Evolutionary conservation across 1,284 basidiomycete species (phyloP), one percentile per base, ranked within the genome.

Genomic region (Exsudoporus floridanus): DNA sequence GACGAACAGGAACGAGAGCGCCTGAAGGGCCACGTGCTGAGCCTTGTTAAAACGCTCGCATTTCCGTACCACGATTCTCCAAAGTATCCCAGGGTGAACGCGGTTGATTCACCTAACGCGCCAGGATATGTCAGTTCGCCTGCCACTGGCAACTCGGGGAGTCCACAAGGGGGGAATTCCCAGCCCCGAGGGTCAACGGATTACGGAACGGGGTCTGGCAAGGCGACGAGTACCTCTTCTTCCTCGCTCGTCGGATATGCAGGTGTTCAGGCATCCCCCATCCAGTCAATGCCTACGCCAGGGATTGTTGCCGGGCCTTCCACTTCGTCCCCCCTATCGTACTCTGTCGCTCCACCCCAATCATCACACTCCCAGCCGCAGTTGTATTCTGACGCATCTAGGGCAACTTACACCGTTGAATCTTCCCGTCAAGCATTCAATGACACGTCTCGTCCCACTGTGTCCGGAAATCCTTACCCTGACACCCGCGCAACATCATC

Each of bases 41-140:
- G 81, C 48, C 74, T 81, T 25, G 88, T 90, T 43, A 79, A 83
- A 55, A 85, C 82, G 51, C 79, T 90, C 23, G 86, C 86, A 35
- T 90, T 90, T 70, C 88, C 88, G 13, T 90, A 88, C 65, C 83
- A 90, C 60, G 85, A 88, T 66, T 81, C 82, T 50, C 79, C 80
- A 55, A 79, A 61, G 49, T 70, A 77, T 63, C 77, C 75, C 50
- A 73, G 77, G 48, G 67, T 76, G 33, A 73, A 67, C 31, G 49
- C 70, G 36, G 73, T 74, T 36, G 80, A 81, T 50, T 80, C 79
- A 19, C 79, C 79, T 7, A 72, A 69, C 36, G 63, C 66, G 2
- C 57, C 63, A 2, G 67, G 58, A 37, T 69, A 69, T 28, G 9
- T 58, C 27, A 72, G 67, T 46, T 72, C 70, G n/a, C 70, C 70